These are phyloP conservation scores for Rhododendron molle DNA, from an alignment of 148 eudicot species.

Conservation along the genomic window DNA sequence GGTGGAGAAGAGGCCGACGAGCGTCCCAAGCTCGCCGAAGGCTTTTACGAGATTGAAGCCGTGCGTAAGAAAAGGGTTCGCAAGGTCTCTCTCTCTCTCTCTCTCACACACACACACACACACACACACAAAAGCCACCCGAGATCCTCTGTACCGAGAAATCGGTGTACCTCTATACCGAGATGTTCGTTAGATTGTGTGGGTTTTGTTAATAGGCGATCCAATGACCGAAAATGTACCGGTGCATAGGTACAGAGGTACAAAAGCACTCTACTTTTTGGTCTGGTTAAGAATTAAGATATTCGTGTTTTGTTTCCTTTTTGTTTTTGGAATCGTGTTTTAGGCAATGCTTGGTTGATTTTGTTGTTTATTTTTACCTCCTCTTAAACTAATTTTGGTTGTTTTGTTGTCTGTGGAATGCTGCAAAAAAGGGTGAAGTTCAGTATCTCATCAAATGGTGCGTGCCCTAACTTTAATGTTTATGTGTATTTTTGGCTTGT, in stretches of 20 bases:
- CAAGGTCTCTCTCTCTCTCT: conserved; percentile 44
- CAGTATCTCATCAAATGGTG: conserved; percentile 97
- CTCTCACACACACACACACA: not conserved
- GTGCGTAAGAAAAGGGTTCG: conserved; percentile 72
- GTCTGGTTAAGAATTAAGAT: too few relatives aligned
- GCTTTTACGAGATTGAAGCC: conserved; percentile 74
- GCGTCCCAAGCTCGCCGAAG: conserved; percentile 69
- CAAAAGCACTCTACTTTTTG: too few relatives aligned
- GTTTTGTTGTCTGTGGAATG: conserved; percentile 16
- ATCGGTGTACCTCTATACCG: not conserved
- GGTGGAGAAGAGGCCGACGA: conserved; percentile 12
- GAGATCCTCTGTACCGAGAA: too few relatives aligned
- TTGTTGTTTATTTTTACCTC: not conserved
- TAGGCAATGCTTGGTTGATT: not conserved
- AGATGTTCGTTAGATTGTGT: not conserved
- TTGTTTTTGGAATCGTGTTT: not conserved
- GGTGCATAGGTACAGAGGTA: not conserved
- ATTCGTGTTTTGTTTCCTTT: not conserved
- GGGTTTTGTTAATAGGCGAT: too few relatives aligned
- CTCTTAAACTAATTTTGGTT: conserved; percentile 10
- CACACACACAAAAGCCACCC: not conserved
- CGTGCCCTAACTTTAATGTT: conserved; percentile 21
- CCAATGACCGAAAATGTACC: not conserved
- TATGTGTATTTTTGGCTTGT: not conserved
- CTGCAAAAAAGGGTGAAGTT: conserved; percentile 58